Conservation (phyloP, 2,329 filamentous ascomycete genomes). For the Hortaea werneckii region DNA sequence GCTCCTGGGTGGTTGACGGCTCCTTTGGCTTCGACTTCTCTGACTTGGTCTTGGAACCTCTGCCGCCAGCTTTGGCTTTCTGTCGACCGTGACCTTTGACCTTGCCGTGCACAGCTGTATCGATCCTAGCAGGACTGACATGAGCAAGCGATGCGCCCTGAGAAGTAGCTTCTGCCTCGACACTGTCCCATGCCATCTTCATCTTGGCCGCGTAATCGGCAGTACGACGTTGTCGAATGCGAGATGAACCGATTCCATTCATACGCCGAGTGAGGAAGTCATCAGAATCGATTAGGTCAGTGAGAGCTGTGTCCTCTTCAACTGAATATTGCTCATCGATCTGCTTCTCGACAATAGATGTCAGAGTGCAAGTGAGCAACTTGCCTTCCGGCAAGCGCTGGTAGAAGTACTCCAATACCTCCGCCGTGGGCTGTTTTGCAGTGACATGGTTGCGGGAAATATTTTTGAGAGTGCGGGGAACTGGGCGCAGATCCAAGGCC, state of each 20-base stretch:
- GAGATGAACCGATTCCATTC: background rate
- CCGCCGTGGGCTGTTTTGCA: background rate
- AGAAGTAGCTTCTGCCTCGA: no score
- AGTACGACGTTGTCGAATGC: background rate
- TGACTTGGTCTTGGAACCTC: no score
- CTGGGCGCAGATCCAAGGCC: slow-evolving; percentile 9
- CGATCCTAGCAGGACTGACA: no score
- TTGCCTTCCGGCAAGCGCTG: slow-evolving; percentile 7
- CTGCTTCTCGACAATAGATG: slow-evolving; percentile 3
- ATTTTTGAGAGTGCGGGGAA: slow-evolving; percentile 4
- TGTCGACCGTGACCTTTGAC: no score
- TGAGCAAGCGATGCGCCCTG: no score
- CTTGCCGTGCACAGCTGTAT: no score
- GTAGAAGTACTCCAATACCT: slow-evolving; percentile 6
- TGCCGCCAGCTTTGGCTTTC: no score
- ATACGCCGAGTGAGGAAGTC: background rate
- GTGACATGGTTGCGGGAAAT: slow-evolving; percentile 8
- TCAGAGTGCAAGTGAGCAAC: slow-evolving; percentile 11
- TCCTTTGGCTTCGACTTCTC: no score
- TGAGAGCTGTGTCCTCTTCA: background rate
- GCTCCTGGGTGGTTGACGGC: no score
- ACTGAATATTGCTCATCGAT: background rate
- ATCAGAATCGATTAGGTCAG: background rate
- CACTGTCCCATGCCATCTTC: no score
- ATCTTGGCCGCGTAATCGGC: no score